A percentile compares a stretch with the other conserved stretches of the same genome.
phyloP scores from a whole-genome alignment of 768 basidiomycete species.

The Candolleomyces eurysporus region DNA sequence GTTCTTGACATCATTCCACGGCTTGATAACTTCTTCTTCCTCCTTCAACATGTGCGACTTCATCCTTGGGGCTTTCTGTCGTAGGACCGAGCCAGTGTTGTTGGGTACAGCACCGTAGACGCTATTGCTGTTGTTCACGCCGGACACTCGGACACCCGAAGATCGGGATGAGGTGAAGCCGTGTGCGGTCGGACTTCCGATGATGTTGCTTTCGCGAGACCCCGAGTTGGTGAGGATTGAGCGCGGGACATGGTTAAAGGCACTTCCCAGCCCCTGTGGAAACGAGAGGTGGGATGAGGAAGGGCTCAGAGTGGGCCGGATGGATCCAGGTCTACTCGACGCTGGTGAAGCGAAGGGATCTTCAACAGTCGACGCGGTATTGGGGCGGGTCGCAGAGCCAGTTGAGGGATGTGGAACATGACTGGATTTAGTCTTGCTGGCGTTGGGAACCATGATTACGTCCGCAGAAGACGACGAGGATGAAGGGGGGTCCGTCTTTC shows the following conservation, averaged over 20 bases:
- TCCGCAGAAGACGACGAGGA: conserved; percentile 1
- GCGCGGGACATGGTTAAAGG: conserved; percentile 14
- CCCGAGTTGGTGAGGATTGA: conserved; percentile 13
- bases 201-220: neutral
- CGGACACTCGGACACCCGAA: conserved; percentile 23
- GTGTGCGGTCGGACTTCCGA: neutral
- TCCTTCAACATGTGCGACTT: conserved; percentile 37
- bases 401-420: conserved; percentile 6
- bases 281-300: conserved; percentile 23
- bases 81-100: neutral
- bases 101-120: conserved; percentile 5
- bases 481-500: neutral
- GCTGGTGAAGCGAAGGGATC: conserved; percentile 38
- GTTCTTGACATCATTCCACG: conserved; percentile 53
- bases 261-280: conserved; percentile 14
- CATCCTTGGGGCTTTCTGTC: conserved; percentile 33
- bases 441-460: conserved; percentile 6
- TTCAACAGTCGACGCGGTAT: conserved; percentile 21
- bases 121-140: conserved; percentile 3
- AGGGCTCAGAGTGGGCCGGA: conserved; percentile 24
- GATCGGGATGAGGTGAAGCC: conserved; percentile 5
- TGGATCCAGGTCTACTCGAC: conserved; percentile 32
- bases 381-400: conserved; percentile 16
- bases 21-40: conserved; percentile 43
- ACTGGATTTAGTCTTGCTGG: conserved; percentile 10